A percentile compares a stretch with the other conserved stretches of the same genome.
phyloP scores from a whole-genome alignment of 345 rosid genomes.

The Corchorus olitorius region DNA sequence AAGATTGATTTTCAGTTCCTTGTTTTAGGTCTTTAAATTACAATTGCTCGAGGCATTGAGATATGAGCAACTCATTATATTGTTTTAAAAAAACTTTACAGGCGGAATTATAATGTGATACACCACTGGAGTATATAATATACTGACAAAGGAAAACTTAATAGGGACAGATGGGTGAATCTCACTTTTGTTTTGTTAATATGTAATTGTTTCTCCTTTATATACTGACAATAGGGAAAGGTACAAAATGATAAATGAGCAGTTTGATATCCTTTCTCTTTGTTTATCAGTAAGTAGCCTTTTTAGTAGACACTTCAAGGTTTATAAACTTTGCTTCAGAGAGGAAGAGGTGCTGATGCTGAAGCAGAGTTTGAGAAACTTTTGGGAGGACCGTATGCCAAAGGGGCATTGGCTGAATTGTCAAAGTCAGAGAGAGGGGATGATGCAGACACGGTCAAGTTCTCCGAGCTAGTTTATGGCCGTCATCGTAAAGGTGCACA shows the following conservation, averaged over 20 bases:
- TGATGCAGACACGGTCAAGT: slow-evolving; percentile 58
- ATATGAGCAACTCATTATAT: not conserved
- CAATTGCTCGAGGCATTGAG: not conserved
- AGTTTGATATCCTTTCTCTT: slow-evolving; percentile 9
- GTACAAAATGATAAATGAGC: not conserved
- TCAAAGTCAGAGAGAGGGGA: slow-evolving; percentile 70
- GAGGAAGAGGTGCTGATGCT: slow-evolving; percentile 84
- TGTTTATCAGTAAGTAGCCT: not conserved
- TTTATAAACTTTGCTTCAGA: slow-evolving; percentile 45
- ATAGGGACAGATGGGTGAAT: not conserved
- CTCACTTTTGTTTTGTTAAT: not conserved
- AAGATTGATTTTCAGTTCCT: not conserved
- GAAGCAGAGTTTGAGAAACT: slow-evolving; percentile 82
- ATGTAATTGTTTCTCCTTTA: not conserved
- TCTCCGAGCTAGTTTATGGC: slow-evolving; percentile 70
- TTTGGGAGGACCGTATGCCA: slow-evolving; percentile 69
- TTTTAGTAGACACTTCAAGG: not conserved
- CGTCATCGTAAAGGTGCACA: slow-evolving; percentile 65
- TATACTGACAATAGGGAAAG: not conserved
- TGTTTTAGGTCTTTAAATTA: not conserved
- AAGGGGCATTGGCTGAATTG: slow-evolving; percentile 79
- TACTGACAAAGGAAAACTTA: not conserved
- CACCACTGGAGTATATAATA: not conserved
- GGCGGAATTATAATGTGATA: slow-evolving; percentile 6
- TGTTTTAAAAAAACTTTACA: not conserved